phyloP scores from a whole-genome alignment of 768 basidiomycete genomes.

The Calocera cornea region DNA sequence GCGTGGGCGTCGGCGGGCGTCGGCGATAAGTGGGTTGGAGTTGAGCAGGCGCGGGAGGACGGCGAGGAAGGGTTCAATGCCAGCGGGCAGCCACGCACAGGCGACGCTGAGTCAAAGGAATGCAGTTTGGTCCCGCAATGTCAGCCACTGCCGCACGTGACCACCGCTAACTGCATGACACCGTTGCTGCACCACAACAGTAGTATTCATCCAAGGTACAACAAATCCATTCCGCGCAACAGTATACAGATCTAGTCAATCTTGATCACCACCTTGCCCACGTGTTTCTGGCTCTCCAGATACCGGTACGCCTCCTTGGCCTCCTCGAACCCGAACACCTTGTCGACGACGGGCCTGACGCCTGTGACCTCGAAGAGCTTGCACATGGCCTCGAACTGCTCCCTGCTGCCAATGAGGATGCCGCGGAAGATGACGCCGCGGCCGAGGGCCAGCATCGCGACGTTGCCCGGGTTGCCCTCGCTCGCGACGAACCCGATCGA shows the following conservation, averaged over 20 bases:
- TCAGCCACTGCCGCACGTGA: too few species aligned
- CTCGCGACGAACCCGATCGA: conserved; percentile 39
- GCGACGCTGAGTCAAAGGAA: too few species aligned
- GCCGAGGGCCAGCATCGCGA: conserved; percentile 25
- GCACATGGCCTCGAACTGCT: conserved; percentile 48
- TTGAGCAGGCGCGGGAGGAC: too few species aligned
- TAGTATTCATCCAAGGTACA: too few species aligned
- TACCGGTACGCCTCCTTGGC: conserved; percentile 39
- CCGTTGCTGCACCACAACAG: too few species aligned
- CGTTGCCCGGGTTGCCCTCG: conserved; percentile 13
- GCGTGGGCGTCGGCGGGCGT: too few species aligned
- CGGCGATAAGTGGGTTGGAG: too few species aligned
- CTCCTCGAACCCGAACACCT: conserved; percentile 46
- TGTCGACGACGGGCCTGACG: conserved; percentile 41
- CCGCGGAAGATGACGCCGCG: conserved; percentile 37
- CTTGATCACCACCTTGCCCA: conserved; percentile 49
- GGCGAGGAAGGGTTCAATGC: too few species aligned
- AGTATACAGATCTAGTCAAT: conserved; percentile 18
- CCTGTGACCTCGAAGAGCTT: conserved; percentile 33
- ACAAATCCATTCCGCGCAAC: too few species aligned
- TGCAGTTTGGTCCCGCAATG: too few species aligned
- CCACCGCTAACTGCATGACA: too few species aligned
- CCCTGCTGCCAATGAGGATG: conserved; percentile 42
- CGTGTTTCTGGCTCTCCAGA: conserved; percentile 41
- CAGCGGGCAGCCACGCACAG: too few species aligned